Conservation (phyloP, 2,329 filamentous ascomycete species). For the Cordyceps javanica region DNA sequence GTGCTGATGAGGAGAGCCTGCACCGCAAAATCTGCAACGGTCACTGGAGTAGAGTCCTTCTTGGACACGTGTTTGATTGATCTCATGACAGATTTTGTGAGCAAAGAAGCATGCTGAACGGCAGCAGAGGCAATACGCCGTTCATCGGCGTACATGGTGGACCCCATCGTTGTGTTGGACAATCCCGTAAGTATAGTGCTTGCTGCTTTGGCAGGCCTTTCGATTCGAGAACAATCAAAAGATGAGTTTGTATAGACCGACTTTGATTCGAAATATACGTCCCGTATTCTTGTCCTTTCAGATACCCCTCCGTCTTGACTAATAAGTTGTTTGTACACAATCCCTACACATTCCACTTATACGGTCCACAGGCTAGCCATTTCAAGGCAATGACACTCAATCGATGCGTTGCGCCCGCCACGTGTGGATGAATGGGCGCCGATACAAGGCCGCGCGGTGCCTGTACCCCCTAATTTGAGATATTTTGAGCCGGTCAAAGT, state of each 20-base stretch:
- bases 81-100: slow-evolving; percentile 37
- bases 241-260: no score
- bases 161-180: background rate
- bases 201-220: no score
- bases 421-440: background rate
- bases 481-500: no score
- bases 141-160: background rate
- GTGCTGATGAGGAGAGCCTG: slow-evolving; percentile 48
- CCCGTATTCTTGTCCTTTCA: background rate
- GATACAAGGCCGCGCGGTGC: background rate
- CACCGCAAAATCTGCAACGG: slow-evolving; percentile 49
- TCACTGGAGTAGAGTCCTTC: slow-evolving; percentile 46
- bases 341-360: background rate
- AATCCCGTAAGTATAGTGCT: no score
- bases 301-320: background rate
- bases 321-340: background rate
- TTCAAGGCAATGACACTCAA: background rate
- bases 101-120: slow-evolving; percentile 43
- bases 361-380: background rate
- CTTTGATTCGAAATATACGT: no score
- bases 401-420: background rate
- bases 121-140: slow-evolving; percentile 22
- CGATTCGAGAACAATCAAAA: no score
- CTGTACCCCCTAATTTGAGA: background rate
- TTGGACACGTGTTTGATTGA: slow-evolving; percentile 43